Evolutionary conservation across 148 eudicot species (phyloP), one percentile per base, ranked within the genome.

Genomic region (Salicornia ramosissima): DNA sequence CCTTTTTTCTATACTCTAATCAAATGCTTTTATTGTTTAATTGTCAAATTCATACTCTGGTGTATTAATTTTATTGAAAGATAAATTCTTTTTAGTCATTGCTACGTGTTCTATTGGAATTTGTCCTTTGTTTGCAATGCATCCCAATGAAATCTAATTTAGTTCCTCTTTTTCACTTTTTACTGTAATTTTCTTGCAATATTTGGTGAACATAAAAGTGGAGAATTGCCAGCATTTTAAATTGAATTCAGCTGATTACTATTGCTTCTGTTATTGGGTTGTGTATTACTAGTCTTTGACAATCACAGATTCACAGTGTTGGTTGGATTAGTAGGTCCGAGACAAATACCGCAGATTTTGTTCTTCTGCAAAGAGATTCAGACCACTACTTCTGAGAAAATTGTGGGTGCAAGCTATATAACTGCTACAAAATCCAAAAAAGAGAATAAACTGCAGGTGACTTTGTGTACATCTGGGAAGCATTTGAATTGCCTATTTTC

Each of bases 361-460:
- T 86, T 82, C 78, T 80, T 86, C 58, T 83, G 82, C 75, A 83
- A 83, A 83, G 83, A 83, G 63, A 76, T 91, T 63, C 97, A 91
- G 76, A 88, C 97, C 8, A 55, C 75, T 33, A 21, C 82, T 31
- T 29, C 82, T 39, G 84, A 84, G 73, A 86, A 85, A 45, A 66
- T 86, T 73, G 88, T 85, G 39, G 69, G 71, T 28, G 91, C 91
- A 59, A 88, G 94, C 80, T 88, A 85, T 65, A 77, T 88, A 60
- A 81, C 85, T 14, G 72, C 65, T 61, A 71, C 75, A 58, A 79
- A 77, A 18, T 31, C 79, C 40, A 83, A 81, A 70, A 78, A 64
- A 54, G 75, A 69, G 1, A 76, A 33, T 60, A 79, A 77, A 65
- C 4, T 64, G 49, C 71, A 83, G 91, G 87, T 84, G 75, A 42